Conservation (phyloP, 1,284 basidiomycete genomes). For the Ganoderma leucocontextum region DNA sequence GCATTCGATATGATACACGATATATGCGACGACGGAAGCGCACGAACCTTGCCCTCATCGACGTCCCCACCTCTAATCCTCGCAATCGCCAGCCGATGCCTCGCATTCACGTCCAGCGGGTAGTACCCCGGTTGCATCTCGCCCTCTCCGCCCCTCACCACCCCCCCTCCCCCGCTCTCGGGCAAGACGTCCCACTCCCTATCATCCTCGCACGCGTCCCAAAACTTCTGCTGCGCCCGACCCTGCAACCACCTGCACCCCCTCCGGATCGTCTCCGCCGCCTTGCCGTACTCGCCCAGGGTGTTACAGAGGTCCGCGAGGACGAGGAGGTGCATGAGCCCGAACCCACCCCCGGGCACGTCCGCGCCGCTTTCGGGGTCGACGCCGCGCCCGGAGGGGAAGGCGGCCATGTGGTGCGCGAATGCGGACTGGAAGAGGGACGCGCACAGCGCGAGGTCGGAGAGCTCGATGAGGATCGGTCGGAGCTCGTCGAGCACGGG, state of each 20-base stretch:
- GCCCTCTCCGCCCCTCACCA: slow-evolving; percentile 38
- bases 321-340: slow-evolving; percentile 73
- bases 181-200: slow-evolving; percentile 79
- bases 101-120: slow-evolving; percentile 80
- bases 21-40: neutral
- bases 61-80: slow-evolving; percentile 84
- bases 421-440: slow-evolving; percentile 71
- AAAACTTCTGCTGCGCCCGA: slow-evolving; percentile 74
- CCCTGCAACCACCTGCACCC: slow-evolving; percentile 94
- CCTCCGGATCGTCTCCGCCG: slow-evolving; percentile 74
- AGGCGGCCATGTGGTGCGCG: slow-evolving; percentile 52
- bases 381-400: slow-evolving; percentile 45
- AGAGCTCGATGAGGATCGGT: slow-evolving; percentile 77
- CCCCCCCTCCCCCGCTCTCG: slow-evolving; percentile 40
- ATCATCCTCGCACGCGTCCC: slow-evolving; percentile 89
- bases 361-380: slow-evolving; percentile 41
- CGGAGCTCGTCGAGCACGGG: slow-evolving; percentile 84
- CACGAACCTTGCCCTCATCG: slow-evolving; percentile 82
- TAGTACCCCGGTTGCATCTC: slow-evolving; percentile 63
- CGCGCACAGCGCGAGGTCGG: slow-evolving; percentile 71
- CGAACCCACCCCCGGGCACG: slow-evolving; percentile 58
- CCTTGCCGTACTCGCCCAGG: slow-evolving; percentile 72
- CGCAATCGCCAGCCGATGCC: slow-evolving; percentile 88
- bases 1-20: neutral
- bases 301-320: slow-evolving; percentile 87